Base-by-base conservation (phyloP, 805 yeast genomes). In the Sugiyamaella floridensis region DNA sequence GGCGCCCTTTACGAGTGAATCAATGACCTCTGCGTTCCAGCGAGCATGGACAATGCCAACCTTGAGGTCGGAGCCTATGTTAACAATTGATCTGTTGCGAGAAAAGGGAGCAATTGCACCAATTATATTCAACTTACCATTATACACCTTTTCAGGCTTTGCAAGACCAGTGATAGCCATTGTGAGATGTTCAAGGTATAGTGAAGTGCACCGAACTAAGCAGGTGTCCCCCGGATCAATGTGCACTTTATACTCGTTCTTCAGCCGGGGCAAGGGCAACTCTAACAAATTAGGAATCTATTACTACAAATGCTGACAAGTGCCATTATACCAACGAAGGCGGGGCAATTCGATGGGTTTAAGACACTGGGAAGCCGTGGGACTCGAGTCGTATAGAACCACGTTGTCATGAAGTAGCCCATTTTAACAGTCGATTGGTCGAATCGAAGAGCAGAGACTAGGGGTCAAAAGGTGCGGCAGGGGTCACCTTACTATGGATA, bases 31-130 rank as follows among this genome's bases (percentile, higher is more conserved):
- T 41, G 73, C 69, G 70, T 93, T 93, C 99, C 99, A 93, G 70
- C 99, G 86, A 14, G 99, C 97, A 68, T 90, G 97, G 53, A 93
- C 78, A 64, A 93, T 89, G 37, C 92, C 97, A 50, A 93, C 75
- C 61, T 84, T 79, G 58, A 90, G 73, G 1, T 72, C 46, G 15
- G 62, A 47, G 26, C 71, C 58, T 51, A 15, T 40, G 28, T 19
- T 22, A 19, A 19, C 15, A 20, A 9, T 43, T 43, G 34, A 22
- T 22, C 37, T 5, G 15, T 8, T 7, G 18, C 6, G 26, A 3
- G 2, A 5, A 22, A 22, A 20, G 2, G 15, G 15, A 15, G 4
- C 37, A 32, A 32, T 32, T 10, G 37, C 37, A 32, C 37, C 12
- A 32, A 32, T 26, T 6, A 9, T 19, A 12, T 11, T 26, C n/a